phyloP scores from a whole-genome alignment of 306 rosid species.

The Dalbergia oliveri region DNA sequence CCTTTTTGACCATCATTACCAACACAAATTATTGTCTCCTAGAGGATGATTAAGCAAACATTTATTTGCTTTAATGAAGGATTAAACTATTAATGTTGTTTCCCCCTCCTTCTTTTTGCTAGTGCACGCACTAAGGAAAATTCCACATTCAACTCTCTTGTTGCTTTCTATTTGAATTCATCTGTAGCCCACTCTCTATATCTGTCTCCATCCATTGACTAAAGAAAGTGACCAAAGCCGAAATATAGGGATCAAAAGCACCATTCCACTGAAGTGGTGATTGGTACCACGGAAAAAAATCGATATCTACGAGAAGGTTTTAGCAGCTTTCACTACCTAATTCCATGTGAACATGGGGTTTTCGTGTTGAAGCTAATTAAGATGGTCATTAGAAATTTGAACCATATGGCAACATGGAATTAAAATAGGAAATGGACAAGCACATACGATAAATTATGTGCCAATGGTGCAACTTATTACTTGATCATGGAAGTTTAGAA shows the following conservation, averaged over 20 bases:
- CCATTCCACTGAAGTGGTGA: slow-evolving; percentile 49
- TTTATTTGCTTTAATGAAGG: slow-evolving; percentile 8
- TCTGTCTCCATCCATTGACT: slow-evolving; percentile 69
- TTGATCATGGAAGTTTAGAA: slow-evolving; percentile 40
- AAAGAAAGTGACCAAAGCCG: slow-evolving; percentile 59
- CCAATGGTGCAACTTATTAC: slow-evolving; percentile 41
- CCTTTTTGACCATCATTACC: slow-evolving; percentile 46
- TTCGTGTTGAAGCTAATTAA: not conserved
- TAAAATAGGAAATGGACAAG: slow-evolving; percentile 38
- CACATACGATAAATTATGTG: slow-evolving; percentile 38
- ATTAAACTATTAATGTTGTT: slow-evolving; percentile 54
- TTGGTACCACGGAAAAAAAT: slow-evolving; percentile 72
- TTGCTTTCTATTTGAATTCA: slow-evolving; percentile 46
- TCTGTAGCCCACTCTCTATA: slow-evolving; percentile 62
- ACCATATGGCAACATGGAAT: slow-evolving; percentile 29
- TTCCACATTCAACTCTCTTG: slow-evolving; percentile 53
- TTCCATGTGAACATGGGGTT: slow-evolving; percentile 40
- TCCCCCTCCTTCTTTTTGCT: slow-evolving; percentile 42
- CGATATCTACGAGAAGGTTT: slow-evolving; percentile 45
- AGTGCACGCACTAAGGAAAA: slow-evolving; percentile 64
- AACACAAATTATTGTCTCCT: slow-evolving; percentile 46
- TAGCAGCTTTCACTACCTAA: slow-evolving; percentile 52
- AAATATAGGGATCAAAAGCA: slow-evolving; percentile 62
- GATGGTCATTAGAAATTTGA: slow-evolving; percentile 19
- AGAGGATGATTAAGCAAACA: slow-evolving; percentile 51